Evolutionary conservation across 345 rosid genomes (phyloP).

Genomic region (Noccaea caerulescens): DNA sequence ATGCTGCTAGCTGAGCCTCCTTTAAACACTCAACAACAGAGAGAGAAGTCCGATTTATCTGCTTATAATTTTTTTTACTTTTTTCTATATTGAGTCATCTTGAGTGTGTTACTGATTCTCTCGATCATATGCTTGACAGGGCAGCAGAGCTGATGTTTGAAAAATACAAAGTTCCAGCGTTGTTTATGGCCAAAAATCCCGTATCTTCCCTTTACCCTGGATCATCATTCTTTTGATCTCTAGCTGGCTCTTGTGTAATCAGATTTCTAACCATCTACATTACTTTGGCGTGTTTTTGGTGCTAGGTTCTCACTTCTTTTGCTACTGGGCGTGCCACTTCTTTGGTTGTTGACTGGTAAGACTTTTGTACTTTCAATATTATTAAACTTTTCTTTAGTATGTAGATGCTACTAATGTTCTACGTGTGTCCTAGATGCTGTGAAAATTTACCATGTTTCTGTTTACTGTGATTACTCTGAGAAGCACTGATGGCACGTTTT

Average conservation of each 20-base stretch:
- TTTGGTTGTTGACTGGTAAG: slow-evolving; percentile 93
- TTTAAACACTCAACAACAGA: slow-evolving; percentile 80
- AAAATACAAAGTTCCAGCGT: slow-evolving; percentile 93
- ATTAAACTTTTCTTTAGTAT: not conserved
- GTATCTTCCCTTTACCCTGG: slow-evolving; percentile 52
- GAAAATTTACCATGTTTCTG: slow-evolving; percentile 16
- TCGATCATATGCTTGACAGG: slow-evolving; percentile 55
- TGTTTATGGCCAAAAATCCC: slow-evolving; percentile 98
- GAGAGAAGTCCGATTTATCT: slow-evolving; percentile 69
- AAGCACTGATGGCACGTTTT: slow-evolving; percentile 23
- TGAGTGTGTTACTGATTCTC: slow-evolving; percentile 34
- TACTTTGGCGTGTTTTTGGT: slow-evolving; percentile 37
- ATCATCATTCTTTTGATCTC: slow-evolving; percentile 10
- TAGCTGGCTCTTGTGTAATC: not conserved
- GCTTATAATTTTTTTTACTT: not conserved
- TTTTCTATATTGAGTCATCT: not conserved
- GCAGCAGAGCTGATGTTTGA: slow-evolving; percentile 96
- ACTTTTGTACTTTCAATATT: slow-evolving; percentile 6
- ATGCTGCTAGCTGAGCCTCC: slow-evolving; percentile 99
- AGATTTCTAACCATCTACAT: slow-evolving; percentile 32
- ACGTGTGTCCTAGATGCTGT: slow-evolving; percentile 24
- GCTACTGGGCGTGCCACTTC: slow-evolving; percentile 99
- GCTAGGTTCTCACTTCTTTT: slow-evolving; percentile 95
- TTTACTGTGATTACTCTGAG: slow-evolving; percentile 10
- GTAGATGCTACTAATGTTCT: slow-evolving; percentile 20